Base-by-base conservation (phyloP, 2,329 filamentous ascomycete species). In the Ceratocystis alfenasii region DNA sequence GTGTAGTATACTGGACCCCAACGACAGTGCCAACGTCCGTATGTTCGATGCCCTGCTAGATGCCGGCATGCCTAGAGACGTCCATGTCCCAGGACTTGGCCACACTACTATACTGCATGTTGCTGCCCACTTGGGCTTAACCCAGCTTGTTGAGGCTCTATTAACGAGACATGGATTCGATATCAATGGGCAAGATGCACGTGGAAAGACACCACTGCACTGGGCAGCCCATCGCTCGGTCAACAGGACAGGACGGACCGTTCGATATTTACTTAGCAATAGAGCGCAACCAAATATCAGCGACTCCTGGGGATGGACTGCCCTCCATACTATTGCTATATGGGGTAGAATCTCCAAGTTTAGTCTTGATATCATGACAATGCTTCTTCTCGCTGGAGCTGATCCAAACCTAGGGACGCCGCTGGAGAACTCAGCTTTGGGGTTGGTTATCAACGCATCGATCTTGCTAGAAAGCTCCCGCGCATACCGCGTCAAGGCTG, bases 271-370 rank as follows among this genome's bases (percentile, higher is more conserved):
- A n/a, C 55, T 67, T 10, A 20, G n/a, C 30, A 46, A 62, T 55
- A 46, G 66, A 15, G 66, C 63, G 20, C n/a, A 63, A 33, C 57
- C 66, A 15, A 65, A 67, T 50, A 44, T 61, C 28, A 46, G 50
- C 7, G 65, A 66, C 50, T 45, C 20, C 36, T 64, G 50, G 61
- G 65, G 65, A 5, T 59, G 59, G 61, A 63, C 61, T 17, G 46
- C 65, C 6, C 25, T 66, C 7, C 61, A 63, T 33, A 45, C 62
- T 63, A 20, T 66, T 5, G 48, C 61, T 17, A 63, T 33, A 12
- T 64, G 50, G 48, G 61, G 55, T 60, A 57, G 46, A 5, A 33
- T 55, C 28, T 44, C 33, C 8, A 57, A 60, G 36, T 66, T 63
- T 30, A 57, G 60, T 22, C 20, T 64, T 8, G 28, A 36, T 45